Conservation (phyloP, 2,329 filamentous ascomycete species). For the Trichoderma sp. region DNA sequence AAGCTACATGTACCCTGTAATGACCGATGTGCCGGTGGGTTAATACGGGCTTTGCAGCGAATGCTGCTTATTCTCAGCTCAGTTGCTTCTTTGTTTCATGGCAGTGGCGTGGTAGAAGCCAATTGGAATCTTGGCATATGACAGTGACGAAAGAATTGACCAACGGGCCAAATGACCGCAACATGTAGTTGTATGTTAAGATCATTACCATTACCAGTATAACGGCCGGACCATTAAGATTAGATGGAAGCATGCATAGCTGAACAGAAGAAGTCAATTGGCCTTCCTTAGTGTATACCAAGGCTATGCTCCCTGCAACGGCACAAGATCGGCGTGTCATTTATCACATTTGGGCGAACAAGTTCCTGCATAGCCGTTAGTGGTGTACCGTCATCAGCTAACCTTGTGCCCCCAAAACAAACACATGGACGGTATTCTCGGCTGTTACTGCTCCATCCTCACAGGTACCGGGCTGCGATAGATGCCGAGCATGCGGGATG, state of each 20-base stretch:
- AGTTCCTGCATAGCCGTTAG: slow-evolving; percentile 7
- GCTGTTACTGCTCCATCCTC: not conserved
- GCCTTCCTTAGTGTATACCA: not conserved
- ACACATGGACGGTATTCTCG: not conserved
- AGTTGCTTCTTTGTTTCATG: not conserved
- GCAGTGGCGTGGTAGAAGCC: not conserved
- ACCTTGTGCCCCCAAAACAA: not conserved
- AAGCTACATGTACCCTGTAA: not conserved
- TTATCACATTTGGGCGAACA: not conserved
- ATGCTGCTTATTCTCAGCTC: not conserved
- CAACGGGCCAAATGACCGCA: not conserved
- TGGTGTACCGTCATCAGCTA: not conserved
- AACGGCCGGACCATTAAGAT: not conserved
- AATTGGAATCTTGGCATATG: not conserved
- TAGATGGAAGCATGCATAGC: not conserved
- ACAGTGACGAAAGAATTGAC: not conserved
- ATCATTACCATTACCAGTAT: not conserved
- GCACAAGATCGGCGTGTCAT: not conserved
- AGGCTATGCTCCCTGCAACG: not conserved
- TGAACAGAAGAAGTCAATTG: not conserved
- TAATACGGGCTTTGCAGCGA: not conserved
- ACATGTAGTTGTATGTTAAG: not conserved
- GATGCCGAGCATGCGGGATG: not conserved
- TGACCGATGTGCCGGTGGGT: not conserved
- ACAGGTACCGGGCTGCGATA: not conserved